Evolutionary conservation across 2,329 filamentous ascomycete species (phyloP), one percentile per base, ranked within the genome.

Genomic region (Xylaria sp.): DNA sequence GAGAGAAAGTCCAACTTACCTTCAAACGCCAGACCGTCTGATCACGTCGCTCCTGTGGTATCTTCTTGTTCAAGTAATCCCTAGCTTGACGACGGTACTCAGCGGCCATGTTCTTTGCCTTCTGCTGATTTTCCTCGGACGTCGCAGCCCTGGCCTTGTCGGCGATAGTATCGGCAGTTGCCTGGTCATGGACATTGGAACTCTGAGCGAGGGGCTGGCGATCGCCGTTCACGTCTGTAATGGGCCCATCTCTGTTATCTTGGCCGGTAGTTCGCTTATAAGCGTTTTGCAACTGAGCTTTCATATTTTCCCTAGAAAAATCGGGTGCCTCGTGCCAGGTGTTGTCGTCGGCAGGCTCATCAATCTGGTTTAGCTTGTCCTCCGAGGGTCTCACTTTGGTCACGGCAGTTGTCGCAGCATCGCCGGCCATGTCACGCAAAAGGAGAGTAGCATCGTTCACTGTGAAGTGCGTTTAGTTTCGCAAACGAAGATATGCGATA

Each of bases 21-120:
- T 85, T 99, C 66, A 99, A 77, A 44, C 94, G 90, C 83, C 87
- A 96, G 69, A 97, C 87, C 58, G 87, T 88, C 79, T 96, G 92
- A 6, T 97, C 92, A 62, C 92, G 91, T 61, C 94, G 91, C 74
- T 97, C 92, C 75, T 93, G 79, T 0, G 94, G 92, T 76, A 99
- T 83, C 81, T 97, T 99, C 70, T 87, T 83, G 67, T 85, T 82
- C 58, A 97, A 78, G 73, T 97, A 97, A 67, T 90, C 84, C 71
- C 82, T 86, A 30, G 88, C 68, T 39, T 73, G 73, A 53, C 69
- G 70, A 2, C 74, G 74, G 58, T 78, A 77, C 65, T 75, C 72
- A 0, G 71, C 68, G 6, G 70, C 68, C 56, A 78, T 77, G 52
- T 79, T 61, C 56, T 59, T 65, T 10, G 54, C 54, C 4, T 57